Evolutionary conservation across 2,329 filamentous ascomycete species (phyloP).

Genomic region (Pseudogymnoascus sp.): DNA sequence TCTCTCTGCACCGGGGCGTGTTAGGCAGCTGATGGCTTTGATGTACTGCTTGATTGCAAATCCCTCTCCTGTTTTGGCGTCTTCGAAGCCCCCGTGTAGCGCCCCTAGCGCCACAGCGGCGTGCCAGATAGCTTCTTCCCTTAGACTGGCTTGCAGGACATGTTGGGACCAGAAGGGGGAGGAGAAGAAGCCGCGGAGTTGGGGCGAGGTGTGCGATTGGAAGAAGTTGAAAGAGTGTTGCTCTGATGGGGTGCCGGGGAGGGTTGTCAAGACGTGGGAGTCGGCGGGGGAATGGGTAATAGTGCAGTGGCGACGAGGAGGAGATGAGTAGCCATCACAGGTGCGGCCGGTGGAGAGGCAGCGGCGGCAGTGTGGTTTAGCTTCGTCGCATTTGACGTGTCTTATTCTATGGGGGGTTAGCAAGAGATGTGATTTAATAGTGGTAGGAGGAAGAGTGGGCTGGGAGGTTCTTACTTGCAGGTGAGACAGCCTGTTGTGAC

Average conservation of each 20-base stretch:
- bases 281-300: neutral
- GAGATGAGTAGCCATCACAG: constrained; percentile 20
- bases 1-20: neutral
- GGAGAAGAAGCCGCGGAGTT: constrained; percentile 58
- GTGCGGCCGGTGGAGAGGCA: constrained; percentile 19
- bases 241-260: constrained; percentile 31
- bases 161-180: constrained; percentile 53
- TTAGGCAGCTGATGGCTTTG: constrained; percentile 35
- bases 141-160: constrained; percentile 54
- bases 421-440: neutral
- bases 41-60: constrained; percentile 52
- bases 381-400: constrained; percentile 20
- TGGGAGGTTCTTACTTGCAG: constrained; percentile 50
- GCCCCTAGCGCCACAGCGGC: constrained; percentile 59
- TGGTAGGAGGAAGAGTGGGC: neutral
- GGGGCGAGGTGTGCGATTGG: constrained; percentile 47
- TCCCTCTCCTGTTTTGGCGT: constrained; percentile 15
- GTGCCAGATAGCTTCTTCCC: constrained; percentile 51
- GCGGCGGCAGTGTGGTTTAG: constrained; percentile 14
- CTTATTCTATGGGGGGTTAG: constrained; percentile 36
- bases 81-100: constrained; percentile 54
- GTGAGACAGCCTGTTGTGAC: constrained; percentile 58
- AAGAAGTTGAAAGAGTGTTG: constrained; percentile 54
- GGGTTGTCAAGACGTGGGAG: neutral
- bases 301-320: neutral